Percentiles rank a stretch among this genome's conserved stretches.
Evolutionary conservation across 2,329 filamentous ascomycete species (phyloP).

Genomic region (Massarina eburnea): DNA sequence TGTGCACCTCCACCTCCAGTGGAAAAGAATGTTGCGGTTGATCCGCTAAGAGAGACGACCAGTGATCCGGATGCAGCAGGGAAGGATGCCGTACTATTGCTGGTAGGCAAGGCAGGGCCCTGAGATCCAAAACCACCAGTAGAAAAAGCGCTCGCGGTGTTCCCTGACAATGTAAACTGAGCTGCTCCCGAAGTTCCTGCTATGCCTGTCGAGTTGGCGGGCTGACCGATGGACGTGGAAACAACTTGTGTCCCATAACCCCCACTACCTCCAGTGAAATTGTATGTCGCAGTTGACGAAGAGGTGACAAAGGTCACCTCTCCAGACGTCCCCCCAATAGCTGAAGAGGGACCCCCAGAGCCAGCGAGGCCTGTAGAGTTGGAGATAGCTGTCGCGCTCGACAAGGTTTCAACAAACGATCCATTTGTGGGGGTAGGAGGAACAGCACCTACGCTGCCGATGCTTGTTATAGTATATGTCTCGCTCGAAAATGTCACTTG

Average conservation of each 20-base stretch:
- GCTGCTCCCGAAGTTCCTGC: constrained; percentile 5
- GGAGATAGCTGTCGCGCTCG: constrained; percentile 6
- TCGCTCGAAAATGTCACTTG: not conserved
- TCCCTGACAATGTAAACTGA: constrained; percentile 1
- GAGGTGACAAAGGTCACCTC: not conserved
- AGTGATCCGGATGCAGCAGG: constrained; percentile 1
- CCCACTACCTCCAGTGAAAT: constrained; percentile 15
- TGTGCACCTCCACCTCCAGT: not conserved
- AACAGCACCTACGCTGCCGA: constrained; percentile 1
- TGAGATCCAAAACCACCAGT: constrained; percentile 12
- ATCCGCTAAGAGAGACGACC: not conserved
- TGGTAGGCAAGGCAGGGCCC: constrained; percentile 3
- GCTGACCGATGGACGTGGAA: not conserved
- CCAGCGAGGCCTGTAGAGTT: constrained; percentile 5
- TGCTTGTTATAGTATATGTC: not conserved
- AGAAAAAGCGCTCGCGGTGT: constrained; percentile 8
- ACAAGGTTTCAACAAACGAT: constrained; percentile 3
- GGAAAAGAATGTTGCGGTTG: not conserved
- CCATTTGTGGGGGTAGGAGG: constrained; percentile 2
- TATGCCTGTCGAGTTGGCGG: not conserved
- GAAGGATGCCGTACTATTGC: constrained; percentile 3
- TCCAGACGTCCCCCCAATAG: not conserved
- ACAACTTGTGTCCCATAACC: constrained; percentile 6
- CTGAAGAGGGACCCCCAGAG: not conserved
- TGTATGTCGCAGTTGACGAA: constrained; percentile 1